Evolutionary conservation across 768 basidiomycete genomes (phyloP).

Genomic region (Coprinopsis strossmayeri): DNA sequence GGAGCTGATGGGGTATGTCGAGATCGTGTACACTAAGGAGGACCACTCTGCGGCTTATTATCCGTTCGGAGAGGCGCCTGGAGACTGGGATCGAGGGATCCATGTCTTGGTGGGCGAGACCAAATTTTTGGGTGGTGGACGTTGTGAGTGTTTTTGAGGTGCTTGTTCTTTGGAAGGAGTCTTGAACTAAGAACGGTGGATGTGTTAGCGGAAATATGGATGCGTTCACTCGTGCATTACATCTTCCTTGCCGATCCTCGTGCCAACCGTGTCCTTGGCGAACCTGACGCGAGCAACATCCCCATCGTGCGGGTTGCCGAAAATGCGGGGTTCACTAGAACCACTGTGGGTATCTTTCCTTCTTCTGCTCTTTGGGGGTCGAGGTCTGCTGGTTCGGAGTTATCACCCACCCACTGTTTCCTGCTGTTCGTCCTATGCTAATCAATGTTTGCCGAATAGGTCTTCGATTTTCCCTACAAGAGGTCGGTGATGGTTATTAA

Average conservation of each 20-base stretch:
- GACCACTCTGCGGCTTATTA: conserved; percentile 26
- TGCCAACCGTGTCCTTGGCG: conserved; percentile 33
- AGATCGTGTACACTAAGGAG: conserved; percentile 42
- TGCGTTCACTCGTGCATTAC: conserved; percentile 33
- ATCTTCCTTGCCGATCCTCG: conserved; percentile 38
- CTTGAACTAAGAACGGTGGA: neutral
- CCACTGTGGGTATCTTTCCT: conserved; percentile 17
- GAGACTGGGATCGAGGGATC: conserved; percentile 28
- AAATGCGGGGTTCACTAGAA: conserved; percentile 19
- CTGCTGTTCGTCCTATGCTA: neutral
- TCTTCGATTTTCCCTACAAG: conserved; percentile 30
- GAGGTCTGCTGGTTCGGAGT: neutral
- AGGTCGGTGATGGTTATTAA: conserved; percentile 22
- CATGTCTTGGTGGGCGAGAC: conserved; percentile 43
- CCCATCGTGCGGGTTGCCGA: conserved; percentile 18
- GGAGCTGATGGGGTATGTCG: conserved; percentile 36
- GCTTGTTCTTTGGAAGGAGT: neutral
- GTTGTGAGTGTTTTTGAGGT: conserved; percentile 26
- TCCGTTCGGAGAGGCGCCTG: conserved; percentile 16
- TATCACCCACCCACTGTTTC: neutral
- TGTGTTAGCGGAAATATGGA: conserved; percentile 26
- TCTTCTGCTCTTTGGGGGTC: neutral
- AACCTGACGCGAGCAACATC: conserved; percentile 29
- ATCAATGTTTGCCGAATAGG: conserved; percentile 12
- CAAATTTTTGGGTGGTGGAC: conserved; percentile 34